These are phyloP conservation scores for Penicillium glabrum DNA, from an alignment of 2,329 filamentous ascomycete genomes.

Conservation along the genomic window DNA sequence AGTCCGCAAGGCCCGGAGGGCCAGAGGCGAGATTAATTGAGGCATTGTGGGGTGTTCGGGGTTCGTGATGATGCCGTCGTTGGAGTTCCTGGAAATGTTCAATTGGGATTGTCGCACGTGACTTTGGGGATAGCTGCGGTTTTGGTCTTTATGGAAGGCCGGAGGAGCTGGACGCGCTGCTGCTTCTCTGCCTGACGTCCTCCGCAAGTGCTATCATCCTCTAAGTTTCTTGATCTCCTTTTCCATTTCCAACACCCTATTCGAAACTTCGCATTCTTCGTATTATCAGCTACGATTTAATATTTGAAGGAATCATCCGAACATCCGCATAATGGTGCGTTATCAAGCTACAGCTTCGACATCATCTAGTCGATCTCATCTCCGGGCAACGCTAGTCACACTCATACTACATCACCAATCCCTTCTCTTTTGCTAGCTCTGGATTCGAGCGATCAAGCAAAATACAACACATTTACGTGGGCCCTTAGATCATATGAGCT, in stretches of 20 bases:
- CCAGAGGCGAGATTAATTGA: constrained; percentile 33
- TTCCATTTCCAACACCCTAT: background rate
- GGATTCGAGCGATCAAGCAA: background rate
- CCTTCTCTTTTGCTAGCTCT: background rate
- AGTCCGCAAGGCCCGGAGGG: constrained; percentile 36
- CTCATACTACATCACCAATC: background rate
- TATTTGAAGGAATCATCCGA: background rate
- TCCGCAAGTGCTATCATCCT: constrained; percentile 15
- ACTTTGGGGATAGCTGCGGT: constrained; percentile 19
- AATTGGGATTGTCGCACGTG: constrained; percentile 25
- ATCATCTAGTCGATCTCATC: constrained; percentile 8
- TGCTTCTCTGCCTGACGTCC: constrained; percentile 16
- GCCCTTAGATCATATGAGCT: background rate
- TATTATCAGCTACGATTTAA: background rate
- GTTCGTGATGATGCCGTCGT: constrained; percentile 1
- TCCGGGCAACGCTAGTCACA: constrained; percentile 9
- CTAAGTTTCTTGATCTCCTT: constrained; percentile 6
- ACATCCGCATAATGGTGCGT: constrained; percentile 32
- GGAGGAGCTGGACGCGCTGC: constrained; percentile 40
- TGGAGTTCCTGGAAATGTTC: constrained; percentile 9
- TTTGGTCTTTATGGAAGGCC: constrained; percentile 24
- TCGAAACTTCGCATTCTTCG: background rate
- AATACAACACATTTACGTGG: background rate
- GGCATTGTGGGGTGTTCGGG: constrained; percentile 29
- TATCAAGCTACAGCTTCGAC: constrained; percentile 19